These are phyloP conservation scores for Punctularia strigosozonata DNA, from an alignment of 768 basidiomycete species.

Conservation along the genomic window DNA sequence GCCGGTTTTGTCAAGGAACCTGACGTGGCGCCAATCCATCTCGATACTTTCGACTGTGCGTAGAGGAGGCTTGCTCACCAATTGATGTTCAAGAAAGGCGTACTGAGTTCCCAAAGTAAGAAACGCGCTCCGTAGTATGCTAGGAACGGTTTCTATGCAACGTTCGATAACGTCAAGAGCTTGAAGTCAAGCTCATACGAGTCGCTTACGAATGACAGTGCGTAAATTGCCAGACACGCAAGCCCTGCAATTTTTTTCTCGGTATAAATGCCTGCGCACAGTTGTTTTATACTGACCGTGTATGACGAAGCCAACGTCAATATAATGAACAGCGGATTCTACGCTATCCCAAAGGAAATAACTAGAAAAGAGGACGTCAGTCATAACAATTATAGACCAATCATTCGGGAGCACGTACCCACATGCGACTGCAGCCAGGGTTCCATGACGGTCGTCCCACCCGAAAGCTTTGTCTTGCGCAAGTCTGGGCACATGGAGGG, in stretches of 20 bases:
- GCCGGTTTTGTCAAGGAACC: slow-evolving; percentile 70
- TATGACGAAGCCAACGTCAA: slow-evolving; percentile 61
- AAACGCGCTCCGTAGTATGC: slow-evolving; percentile 72
- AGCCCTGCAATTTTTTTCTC: slow-evolving; percentile 26
- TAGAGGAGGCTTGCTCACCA: slow-evolving; percentile 37
- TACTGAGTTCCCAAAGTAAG: slow-evolving; percentile 80
- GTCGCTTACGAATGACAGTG: slow-evolving; percentile 64
- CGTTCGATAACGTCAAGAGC: slow-evolving; percentile 4
- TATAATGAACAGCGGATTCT: slow-evolving; percentile 57
- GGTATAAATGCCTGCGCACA: slow-evolving; percentile 1
- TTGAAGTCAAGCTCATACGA: slow-evolving; percentile 33
- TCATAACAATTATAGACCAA: background rate
- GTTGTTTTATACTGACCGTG: slow-evolving; percentile 55
- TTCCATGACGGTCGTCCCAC: slow-evolving; percentile 48
- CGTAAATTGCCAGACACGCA: slow-evolving; percentile 53
- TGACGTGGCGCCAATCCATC: slow-evolving; percentile 13
- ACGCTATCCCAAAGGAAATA: slow-evolving; percentile 81
- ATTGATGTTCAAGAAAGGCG: slow-evolving; percentile 80
- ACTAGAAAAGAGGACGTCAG: slow-evolving; percentile 18
- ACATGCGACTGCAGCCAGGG: slow-evolving; percentile 54
- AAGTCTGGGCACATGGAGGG: slow-evolving; percentile 35
- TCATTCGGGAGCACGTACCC: slow-evolving; percentile 34
- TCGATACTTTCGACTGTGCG: background rate
- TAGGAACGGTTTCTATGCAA: slow-evolving; percentile 51
- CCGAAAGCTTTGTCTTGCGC: slow-evolving; percentile 63